Base-by-base conservation (phyloP, 495 filamentous ascomycete species). In the Cenococcum geophilum region DNA sequence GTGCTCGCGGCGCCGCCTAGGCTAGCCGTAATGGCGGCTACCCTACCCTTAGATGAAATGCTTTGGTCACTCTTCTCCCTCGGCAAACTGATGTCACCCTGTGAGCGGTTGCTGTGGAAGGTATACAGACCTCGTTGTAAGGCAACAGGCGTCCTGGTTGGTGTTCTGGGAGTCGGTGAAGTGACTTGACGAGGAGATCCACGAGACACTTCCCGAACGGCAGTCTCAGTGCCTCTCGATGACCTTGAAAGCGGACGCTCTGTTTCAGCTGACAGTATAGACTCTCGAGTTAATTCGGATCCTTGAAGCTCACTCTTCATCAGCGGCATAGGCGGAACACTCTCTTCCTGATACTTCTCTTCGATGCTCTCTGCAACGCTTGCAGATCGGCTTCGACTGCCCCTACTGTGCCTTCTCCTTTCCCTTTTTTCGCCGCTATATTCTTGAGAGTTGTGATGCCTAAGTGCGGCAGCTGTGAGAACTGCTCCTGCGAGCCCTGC, bases 281-380 rank as follows among this genome's bases (percentile, higher is more conserved):
- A 97, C 37, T 87, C 85, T 70, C 93, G 81, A 2, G 93, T 97
- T 52, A 96, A 71, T 25, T 96, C 91, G 0, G 91, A 95, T 34
- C 88, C 82, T 51, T 86, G 81, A 27, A 95, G 81, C 47, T 89
- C 89, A 72, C 91, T 95, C 70, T 83, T 84, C 69, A 95, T 79
- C 68, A 95, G 79, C 1, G 91, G 92, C 86, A 96, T 88, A 0
- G 86, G 88, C 12, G 90, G 84, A n/a, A 68, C 74, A 67, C 55
- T 74, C 74, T 86, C 74, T 75, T 83, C 69, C 75, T 51, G 48
- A 27, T 57, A 59, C 8, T 63, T 47, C 27, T 69, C 68, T n/a
- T 73, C 71, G 1, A 64, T 53, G 23, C 65, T 72, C 45, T 77
- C 76, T 9, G 84, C 81, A 59, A 82, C 65, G 65, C 79, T 84